Evolutionary conservation across 2,329 filamentous ascomycete genomes (phyloP).

Genomic region (Berkeleyomyces basicola): DNA sequence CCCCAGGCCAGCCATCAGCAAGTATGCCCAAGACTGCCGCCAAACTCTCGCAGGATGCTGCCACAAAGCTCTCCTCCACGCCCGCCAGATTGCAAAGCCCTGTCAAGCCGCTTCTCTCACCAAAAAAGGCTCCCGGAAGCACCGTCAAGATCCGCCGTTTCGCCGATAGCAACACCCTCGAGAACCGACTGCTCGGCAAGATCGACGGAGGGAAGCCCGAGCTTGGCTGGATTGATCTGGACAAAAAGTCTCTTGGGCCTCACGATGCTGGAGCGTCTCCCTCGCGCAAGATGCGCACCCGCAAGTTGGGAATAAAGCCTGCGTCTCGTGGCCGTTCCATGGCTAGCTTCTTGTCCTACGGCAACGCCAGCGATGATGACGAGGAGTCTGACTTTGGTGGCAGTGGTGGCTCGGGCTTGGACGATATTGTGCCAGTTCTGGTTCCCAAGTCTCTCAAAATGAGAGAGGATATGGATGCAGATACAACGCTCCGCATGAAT

Average conservation of each 20-base stretch:
- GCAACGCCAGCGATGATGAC: neutral
- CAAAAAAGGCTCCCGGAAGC: conserved; percentile 18
- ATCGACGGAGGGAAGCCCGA: neutral
- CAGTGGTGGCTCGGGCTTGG: neutral
- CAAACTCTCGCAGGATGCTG: conserved; percentile 1
- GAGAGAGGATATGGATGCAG: conserved; percentile 9
- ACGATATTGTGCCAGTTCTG: conserved; percentile 8
- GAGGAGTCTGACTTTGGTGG: conserved; percentile 1
- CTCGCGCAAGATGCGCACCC: neutral
- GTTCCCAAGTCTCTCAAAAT: conserved; percentile 11
- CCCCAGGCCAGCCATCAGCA: neutral
- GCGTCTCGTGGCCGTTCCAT: neutral
- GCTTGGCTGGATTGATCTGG: conserved; percentile 13
- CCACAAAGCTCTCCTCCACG: conserved; percentile 5
- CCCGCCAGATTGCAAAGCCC: conserved; percentile 10
- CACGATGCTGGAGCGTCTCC: neutral
- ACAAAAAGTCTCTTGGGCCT: neutral
- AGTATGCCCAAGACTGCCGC: neutral
- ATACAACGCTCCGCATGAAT: conserved; percentile 11
- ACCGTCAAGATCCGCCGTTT: conserved; percentile 11
- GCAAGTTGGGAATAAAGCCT: neutral
- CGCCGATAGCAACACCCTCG: conserved; percentile 11
- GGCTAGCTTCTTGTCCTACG: neutral
- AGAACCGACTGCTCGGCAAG: conserved; percentile 12
- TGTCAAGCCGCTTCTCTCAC: conserved; percentile 18